Evolutionary conservation across 2,329 filamentous ascomycete species (phyloP), one percentile per base, ranked within the genome.

Genomic region (Hawksworthiomyces lignivorus): DNA sequence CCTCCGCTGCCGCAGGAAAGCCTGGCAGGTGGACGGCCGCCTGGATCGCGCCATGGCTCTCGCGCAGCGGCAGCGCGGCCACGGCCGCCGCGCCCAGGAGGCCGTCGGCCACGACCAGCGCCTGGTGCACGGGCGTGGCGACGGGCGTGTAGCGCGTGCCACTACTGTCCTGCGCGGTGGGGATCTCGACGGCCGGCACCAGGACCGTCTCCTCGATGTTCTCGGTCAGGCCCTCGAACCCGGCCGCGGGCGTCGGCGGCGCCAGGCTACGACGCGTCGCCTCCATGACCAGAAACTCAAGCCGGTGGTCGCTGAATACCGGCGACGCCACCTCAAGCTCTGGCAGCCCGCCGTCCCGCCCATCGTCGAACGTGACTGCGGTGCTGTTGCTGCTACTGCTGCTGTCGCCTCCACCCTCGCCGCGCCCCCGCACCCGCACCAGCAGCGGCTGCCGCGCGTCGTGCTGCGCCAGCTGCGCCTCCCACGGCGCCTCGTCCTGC

Each of bases 41-140:
- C 52, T 60, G 68, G 53, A 74, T 73, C 47, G 62, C 64, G 41
- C 62, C 62, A 46, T 55, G 49, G 51, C 57, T 58, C 45, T 62
- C 57, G 2, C 63, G 36, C 27, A 66, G 47, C 15, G 68, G 62
- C 35, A 74, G 55, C 8, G 65, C 55, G 6, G 72, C 59, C 7
- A 76, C 51, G 2, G 72, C 67, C 5, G 81, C 69, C 1, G 83
- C 77, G 7, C 84, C 87, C 40, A 75, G 65, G 3, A 94, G 63
- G 0, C 87, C 88, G 36, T 85, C 73, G 0, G 79, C 80, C 8
- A 94, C 73, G 9, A 96, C 54, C 14, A 96, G 62, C 1, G 82
- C 78, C 56, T 82, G 85, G 57, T 97, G 90, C 1, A 96, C 87
- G 0, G 90, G 89, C 33, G 87, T 87, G 7, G 80, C 77, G 31